A percentile compares a stretch with the other conserved stretches of the same genome.
These are phyloP conservation scores for Primulina eburnea DNA, from an alignment of 257 asterid genomes.

Conservation along the genomic window DNA sequence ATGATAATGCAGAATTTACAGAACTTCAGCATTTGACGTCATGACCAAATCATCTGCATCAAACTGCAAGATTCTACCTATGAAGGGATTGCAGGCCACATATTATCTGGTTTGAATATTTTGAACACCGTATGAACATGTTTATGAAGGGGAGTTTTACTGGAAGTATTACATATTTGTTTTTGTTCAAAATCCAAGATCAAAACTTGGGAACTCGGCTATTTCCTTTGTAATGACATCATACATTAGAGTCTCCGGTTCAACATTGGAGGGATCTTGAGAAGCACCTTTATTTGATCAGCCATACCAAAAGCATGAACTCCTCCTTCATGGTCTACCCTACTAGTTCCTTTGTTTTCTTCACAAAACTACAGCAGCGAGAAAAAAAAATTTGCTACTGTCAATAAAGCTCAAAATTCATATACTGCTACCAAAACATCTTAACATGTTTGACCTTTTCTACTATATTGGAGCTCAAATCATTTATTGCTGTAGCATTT, in stretches of 20 bases:
- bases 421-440: background rate
- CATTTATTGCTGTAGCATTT: conserved; percentile 32
- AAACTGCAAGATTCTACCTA: background rate
- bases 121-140: background rate
- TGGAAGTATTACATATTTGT: background rate
- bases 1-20: background rate
- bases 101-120: too few relatives aligned
- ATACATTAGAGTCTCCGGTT: conserved; percentile 24
- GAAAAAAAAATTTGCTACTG: conserved; percentile 20
- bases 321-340: conserved; percentile 19
- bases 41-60: background rate
- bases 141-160: background rate
- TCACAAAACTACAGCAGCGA: conserved; percentile 30
- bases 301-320: conserved; percentile 22
- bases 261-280: conserved; percentile 20
- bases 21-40: background rate
- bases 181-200: conserved; percentile 69
- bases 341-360: conserved; percentile 29
- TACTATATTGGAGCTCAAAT: conserved; percentile 29
- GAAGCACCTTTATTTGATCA: conserved; percentile 26
- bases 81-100: background rate
- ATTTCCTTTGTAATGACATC: conserved; percentile 25
- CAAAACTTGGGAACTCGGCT: conserved; percentile 62
- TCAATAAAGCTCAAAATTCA: background rate
- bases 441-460: conserved; percentile 36